A percentile compares a stretch with the other conserved stretches of the same genome.
Conservation (phyloP, 2,329 filamentous ascomycete species). For the Ascochyta clinopodiicola region DNA sequence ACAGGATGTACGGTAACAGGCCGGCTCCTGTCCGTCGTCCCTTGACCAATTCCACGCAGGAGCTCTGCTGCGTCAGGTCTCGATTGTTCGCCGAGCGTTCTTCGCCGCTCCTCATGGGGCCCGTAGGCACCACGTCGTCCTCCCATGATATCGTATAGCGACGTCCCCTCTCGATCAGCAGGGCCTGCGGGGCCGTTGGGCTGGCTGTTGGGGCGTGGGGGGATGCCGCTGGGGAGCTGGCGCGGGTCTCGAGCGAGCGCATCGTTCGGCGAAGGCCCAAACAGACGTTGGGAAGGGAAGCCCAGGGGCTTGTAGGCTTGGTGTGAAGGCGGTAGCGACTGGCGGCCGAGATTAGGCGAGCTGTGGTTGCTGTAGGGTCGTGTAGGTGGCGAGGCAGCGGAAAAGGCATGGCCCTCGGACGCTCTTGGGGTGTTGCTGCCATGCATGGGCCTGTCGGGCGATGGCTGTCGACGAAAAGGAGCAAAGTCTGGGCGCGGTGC, state of each 20-base stretch:
- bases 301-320: constrained; percentile 45
- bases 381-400: constrained; percentile 38
- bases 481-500: constrained; percentile 44
- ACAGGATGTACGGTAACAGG: constrained; percentile 50
- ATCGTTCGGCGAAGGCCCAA: constrained; percentile 41
- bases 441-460: constrained; percentile 47
- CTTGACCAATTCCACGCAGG: constrained; percentile 30
- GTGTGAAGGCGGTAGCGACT: constrained; percentile 37
- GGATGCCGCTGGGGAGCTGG: constrained; percentile 35
- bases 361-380: constrained; percentile 43
- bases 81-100: constrained; percentile 45
- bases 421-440: constrained; percentile 32
- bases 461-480: constrained; percentile 45
- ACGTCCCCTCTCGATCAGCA: constrained; percentile 30
- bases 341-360: constrained; percentile 46
- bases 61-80: constrained; percentile 44
- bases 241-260: constrained; percentile 30
- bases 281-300: constrained; percentile 40
- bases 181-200: constrained; percentile 40
- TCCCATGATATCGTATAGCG: constrained; percentile 32
- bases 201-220: constrained; percentile 51
- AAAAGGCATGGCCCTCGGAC: constrained; percentile 36
- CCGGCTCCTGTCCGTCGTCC: constrained; percentile 37
- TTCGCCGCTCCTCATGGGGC: constrained; percentile 41
- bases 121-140: constrained; percentile 38